Percentiles rank a stretch among this genome's conserved stretches.
These are phyloP conservation scores for Backusella parvicylindrica DNA, from an alignment of 192 early-diverging fungal genomes.

Conservation along the genomic window DNA sequence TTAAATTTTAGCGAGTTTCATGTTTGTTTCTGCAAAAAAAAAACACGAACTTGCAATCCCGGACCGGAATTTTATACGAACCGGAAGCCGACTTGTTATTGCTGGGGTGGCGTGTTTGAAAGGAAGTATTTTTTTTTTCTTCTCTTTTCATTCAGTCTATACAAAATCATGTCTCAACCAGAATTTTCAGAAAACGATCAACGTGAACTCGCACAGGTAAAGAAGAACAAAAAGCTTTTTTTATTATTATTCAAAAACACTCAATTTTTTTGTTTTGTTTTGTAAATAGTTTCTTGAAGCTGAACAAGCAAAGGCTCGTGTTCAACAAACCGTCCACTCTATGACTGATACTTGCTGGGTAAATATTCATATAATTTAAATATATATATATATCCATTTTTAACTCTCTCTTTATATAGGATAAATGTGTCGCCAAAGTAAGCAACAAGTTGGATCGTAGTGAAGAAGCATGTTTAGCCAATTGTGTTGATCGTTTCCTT, in stretches of 20 bases:
- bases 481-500: conserved; percentile 71
- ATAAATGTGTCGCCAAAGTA: conserved; percentile 39
- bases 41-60: no score
- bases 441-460: conserved; percentile 49
- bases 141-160: not conserved
- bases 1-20: no score
- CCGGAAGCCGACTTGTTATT: not conserved
- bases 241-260: not conserved
- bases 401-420: conserved; percentile 5
- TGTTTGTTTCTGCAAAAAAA: no score
- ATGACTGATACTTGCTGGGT: conserved; percentile 55
- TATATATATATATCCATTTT: not conserved
- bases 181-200: conserved; percentile 40
- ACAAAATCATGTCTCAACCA: conserved; percentile 26
- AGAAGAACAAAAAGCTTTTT: not conserved
- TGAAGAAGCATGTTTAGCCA: conserved; percentile 58
- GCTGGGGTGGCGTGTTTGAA: not conserved
- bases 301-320: conserved; percentile 40
- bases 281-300: conserved; percentile 31
- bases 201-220: conserved; percentile 35
- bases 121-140: not conserved
- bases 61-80: not conserved
- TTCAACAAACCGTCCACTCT: conserved; percentile 40
- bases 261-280: not conserved
- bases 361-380: no score